These are phyloP conservation scores for Entomortierella parvispora DNA, from an alignment of 192 early-diverging fungal genomes.

Conservation along the genomic window DNA sequence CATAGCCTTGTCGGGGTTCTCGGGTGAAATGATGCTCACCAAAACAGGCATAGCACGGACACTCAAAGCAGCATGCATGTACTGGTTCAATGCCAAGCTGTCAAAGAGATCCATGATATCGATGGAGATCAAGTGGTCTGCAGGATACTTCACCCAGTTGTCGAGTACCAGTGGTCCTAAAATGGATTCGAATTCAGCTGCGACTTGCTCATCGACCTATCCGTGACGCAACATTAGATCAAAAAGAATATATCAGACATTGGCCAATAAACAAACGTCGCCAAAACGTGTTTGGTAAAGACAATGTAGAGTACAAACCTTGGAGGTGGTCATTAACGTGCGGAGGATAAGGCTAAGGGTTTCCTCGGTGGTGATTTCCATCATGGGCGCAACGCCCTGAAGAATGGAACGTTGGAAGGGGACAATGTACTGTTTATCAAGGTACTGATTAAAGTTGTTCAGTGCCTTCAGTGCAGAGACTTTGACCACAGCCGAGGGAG, in stretches of 20 bases:
- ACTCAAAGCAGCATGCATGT: constrained; percentile 73
- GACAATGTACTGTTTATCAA: constrained; percentile 58
- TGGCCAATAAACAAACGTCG: not conserved
- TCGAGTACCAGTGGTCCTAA: constrained; percentile 78
- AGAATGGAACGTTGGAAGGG: constrained; percentile 71
- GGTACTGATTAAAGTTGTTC: constrained; percentile 65
- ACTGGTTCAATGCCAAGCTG: constrained; percentile 73
- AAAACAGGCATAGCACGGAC: constrained; percentile 80
- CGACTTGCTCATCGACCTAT: constrained; percentile 76
- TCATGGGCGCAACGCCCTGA: constrained; percentile 65
- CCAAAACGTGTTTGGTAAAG: not conserved
- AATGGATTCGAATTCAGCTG: constrained; percentile 76
- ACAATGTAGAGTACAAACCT: constrained; percentile 49
- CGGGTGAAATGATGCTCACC: constrained; percentile 35
- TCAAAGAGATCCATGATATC: constrained; percentile 84
- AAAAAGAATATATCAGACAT: not conserved
- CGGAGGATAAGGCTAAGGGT: constrained; percentile 74
- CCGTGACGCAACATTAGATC: not conserved
- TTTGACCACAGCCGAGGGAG: constrained; percentile 69
- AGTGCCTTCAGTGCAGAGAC: constrained; percentile 77
- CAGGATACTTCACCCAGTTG: constrained; percentile 83
- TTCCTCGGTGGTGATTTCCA: constrained; percentile 72
- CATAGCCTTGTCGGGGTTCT: constrained; percentile 41
- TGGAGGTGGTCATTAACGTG: constrained; percentile 67
- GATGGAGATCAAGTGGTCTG: constrained; percentile 79